A percentile compares a stretch with the other conserved stretches of the same genome.
phyloP scores from a whole-genome alignment of 495 filamentous ascomycete species.

The Aspergillus sparsus region DNA sequence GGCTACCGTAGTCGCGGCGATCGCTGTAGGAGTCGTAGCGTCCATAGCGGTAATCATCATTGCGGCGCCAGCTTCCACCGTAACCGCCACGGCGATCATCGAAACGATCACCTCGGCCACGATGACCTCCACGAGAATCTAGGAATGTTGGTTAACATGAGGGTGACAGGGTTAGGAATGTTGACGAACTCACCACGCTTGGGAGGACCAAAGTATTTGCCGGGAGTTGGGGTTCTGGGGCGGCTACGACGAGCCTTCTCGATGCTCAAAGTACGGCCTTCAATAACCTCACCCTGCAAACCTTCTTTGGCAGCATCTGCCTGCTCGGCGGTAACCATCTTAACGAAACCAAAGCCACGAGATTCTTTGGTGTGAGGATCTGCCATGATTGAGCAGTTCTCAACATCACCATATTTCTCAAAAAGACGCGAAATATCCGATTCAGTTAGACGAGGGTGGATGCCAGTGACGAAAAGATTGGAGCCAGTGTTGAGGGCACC shows the following conservation, averaged over 20 bases:
- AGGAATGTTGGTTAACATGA: slow-evolving; percentile 22
- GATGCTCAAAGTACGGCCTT: slow-evolving; percentile 95
- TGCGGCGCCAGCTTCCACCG: slow-evolving; percentile 51
- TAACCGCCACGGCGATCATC: slow-evolving; percentile 62
- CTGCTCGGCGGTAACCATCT: slow-evolving; percentile 91
- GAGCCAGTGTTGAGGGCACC: slow-evolving; percentile 87
- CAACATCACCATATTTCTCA: slow-evolving; percentile 97
- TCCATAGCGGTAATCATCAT: slow-evolving; percentile 48
- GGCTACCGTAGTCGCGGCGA: slow-evolving; percentile 54
- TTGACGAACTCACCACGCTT: slow-evolving; percentile 76
- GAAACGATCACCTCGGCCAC: slow-evolving; percentile 44
- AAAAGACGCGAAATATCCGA: slow-evolving; percentile 91
- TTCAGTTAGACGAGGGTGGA: slow-evolving; percentile 91
- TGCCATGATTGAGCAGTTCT: slow-evolving; percentile 99
- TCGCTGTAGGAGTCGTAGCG: slow-evolving; percentile 62
- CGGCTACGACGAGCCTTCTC: slow-evolving; percentile 96
- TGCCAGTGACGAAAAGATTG: slow-evolving; percentile 98
- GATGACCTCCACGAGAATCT: slow-evolving; percentile 56
- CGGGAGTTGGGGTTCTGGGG: slow-evolving; percentile 93
- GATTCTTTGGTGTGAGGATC: slow-evolving; percentile 98
- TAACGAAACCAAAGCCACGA: slow-evolving; percentile 98
- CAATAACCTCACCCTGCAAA: slow-evolving; percentile 90
- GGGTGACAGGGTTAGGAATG: slow-evolving; percentile 1
- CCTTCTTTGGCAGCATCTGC: slow-evolving; percentile 97
- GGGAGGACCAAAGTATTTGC: slow-evolving; percentile 98